Base-by-base conservation (phyloP, 805 yeast genomes). In the Cyberlindnera maritima region DNA sequence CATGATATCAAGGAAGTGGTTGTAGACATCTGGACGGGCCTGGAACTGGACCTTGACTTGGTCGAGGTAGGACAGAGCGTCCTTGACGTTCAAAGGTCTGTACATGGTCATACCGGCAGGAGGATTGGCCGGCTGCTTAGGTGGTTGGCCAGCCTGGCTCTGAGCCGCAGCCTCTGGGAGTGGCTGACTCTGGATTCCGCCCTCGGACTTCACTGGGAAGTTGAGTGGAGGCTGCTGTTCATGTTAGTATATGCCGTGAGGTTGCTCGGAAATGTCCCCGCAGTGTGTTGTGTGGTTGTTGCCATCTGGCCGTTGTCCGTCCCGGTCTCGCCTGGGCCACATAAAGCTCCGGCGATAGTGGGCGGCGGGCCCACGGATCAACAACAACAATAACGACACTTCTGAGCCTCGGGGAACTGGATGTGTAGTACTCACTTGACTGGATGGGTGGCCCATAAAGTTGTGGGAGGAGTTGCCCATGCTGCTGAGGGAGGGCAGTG, bases 1-100 rank as follows among this genome's bases (percentile, higher is more conserved):
- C 99, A 94, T 94, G 54, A 94, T 92, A 64, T 94, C 99, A 61
- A 94, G 75, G 61, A 95, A 94, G 66, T 88, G 90, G 67, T 94
- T 94, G 74, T 94, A 94, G 36, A 94, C 96, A 59, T 91, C 97
- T 0, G 98, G 95, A 68, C 92, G 96, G 55, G 83, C 79, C 65
- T 80, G 85, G 68, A 94, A 94, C 65, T 91, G 97, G 41, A 85
- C 78, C 67, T 94, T 94, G 43, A 94, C 99, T 68, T 91, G 96
- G 64, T 95, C 99, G 56, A 94, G 77, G 63, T 95, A 94, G 10
- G 96, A 83, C 55, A 94, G 74, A 6, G 99, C 99, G 67, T 94
- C 99, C 63, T 88, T 89, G 42, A 94, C 98, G 62, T 94, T 94
- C 58, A 94, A 71, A 2, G 97, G 97, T 57, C 90, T 74, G 63